Evolutionary conservation across 2,329 filamentous ascomycete genomes (phyloP).

Genomic region (Trichophyton verrucosum): DNA sequence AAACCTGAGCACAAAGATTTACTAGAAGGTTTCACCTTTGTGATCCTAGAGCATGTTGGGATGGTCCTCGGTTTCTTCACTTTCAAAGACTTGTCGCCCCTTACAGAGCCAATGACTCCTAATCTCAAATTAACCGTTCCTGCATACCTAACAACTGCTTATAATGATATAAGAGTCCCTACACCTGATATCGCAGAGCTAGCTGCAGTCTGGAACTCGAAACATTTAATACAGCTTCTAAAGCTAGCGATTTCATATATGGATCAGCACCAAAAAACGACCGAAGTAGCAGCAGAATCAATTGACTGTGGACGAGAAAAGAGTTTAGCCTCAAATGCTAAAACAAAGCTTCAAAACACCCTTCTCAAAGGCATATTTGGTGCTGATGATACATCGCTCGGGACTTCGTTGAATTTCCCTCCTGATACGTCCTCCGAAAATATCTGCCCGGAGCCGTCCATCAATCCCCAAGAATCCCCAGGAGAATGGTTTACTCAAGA

Average conservation of each 20-base stretch:
- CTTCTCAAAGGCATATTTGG: conserved; percentile 33
- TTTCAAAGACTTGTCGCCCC: conserved; percentile 26
- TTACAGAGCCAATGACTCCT: conserved; percentile 12
- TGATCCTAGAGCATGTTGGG: conserved; percentile 29
- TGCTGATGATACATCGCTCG: conserved; percentile 21
- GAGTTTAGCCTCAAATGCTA: conserved; percentile 13
- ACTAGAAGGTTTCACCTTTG: conserved; percentile 32
- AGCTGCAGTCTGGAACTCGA: conserved; percentile 24
- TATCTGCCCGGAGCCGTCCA: not conserved
- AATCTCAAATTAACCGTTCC: conserved; percentile 17
- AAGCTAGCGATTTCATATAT: conserved; percentile 21
- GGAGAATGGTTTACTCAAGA: conserved; percentile 45
- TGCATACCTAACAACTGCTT: conserved; percentile 14
- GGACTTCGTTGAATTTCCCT: conserved; percentile 19
- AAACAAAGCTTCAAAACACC: conserved; percentile 28
- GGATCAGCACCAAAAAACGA: conserved; percentile 6
- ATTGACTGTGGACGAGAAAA: not conserved
- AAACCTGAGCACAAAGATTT: conserved; percentile 22
- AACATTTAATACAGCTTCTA: conserved; percentile 26
- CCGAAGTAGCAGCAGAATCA: not conserved
- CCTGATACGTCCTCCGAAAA: not conserved
- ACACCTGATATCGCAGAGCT: conserved; percentile 16
- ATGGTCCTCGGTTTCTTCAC: conserved; percentile 28
- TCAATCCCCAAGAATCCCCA: not conserved
- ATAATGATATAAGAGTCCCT: conserved; percentile 9